These are phyloP conservation scores for Xylaria polymorpha DNA, from an alignment of 2,329 filamentous ascomycete species.

Conservation along the genomic window DNA sequence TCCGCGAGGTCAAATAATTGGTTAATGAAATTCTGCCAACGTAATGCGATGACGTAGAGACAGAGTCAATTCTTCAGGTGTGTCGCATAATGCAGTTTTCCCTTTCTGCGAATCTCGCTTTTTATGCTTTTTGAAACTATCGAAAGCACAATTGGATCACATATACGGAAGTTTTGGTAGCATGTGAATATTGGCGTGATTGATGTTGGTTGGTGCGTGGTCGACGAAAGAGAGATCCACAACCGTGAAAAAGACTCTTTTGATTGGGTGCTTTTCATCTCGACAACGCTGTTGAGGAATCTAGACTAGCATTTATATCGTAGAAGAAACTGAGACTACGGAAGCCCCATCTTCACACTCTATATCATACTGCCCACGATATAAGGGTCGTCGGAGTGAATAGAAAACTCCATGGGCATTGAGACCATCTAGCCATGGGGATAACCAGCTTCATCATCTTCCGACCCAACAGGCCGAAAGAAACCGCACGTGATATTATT, in stretches of 20 bases:
- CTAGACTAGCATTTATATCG: neutral
- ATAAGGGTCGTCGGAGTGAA: neutral
- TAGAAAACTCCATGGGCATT: neutral
- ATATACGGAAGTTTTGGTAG: conserved; percentile 7
- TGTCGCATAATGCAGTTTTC: neutral
- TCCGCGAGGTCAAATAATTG: neutral
- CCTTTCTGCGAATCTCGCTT: neutral
- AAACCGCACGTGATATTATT: conserved; percentile 21
- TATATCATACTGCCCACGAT: neutral
- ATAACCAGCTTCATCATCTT: conserved; percentile 2
- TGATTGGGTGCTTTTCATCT: conserved; percentile 36
- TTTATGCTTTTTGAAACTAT: neutral
- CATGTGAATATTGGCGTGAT: conserved; percentile 23
- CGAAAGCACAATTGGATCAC: neutral
- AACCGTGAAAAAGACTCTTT: conserved; percentile 14
- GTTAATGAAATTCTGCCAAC: neutral
- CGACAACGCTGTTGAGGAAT: neutral
- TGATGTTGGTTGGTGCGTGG: conserved; percentile 24
- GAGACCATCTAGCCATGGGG: neutral
- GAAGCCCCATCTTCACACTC: neutral
- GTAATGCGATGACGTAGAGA: conserved; percentile 12
- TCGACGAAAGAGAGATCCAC: conserved; percentile 34
- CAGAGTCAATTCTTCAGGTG: neutral
- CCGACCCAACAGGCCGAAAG: neutral
- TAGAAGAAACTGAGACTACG: neutral